phyloP scores from a whole-genome alignment of 1,139 yeast species.

The Blastobotrys serpentis region DNA sequence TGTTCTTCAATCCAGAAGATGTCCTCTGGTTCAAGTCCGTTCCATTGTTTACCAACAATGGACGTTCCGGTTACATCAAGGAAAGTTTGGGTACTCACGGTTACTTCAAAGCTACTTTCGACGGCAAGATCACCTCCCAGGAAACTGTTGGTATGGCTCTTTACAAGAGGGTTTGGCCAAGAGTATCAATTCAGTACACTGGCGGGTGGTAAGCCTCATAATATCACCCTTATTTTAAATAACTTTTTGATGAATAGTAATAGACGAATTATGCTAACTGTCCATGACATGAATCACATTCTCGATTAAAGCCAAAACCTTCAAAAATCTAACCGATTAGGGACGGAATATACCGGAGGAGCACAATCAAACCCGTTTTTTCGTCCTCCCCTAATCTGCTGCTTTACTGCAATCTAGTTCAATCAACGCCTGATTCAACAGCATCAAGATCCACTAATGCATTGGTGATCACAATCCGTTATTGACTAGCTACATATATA shows the following conservation, averaged over 20 bases:
- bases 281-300: too few relatives aligned
- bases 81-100: conserved; percentile 98
- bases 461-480: neutral
- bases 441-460: too few relatives aligned
- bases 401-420: too few relatives aligned
- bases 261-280: neutral
- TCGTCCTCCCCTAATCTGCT: too few relatives aligned
- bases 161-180: conserved; percentile 92
- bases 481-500: too few relatives aligned
- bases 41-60: conserved; percentile 88
- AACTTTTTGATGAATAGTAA: neutral
- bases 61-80: conserved; percentile 90
- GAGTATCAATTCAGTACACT: conserved; percentile 18
- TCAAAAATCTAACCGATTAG: too few relatives aligned
- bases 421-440: too few relatives aligned
- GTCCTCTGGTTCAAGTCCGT: conserved; percentile 87
- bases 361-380: too few relatives aligned
- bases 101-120: conserved; percentile 93
- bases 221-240: neutral
- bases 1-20: conserved; percentile 94
- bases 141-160: conserved; percentile 93
- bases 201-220: conserved; percentile 16
- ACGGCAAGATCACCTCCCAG: conserved; percentile 85
- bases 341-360: too few relatives aligned
- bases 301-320: too few relatives aligned